These are phyloP conservation scores for Silybum marianum DNA, from an alignment of 129 eudicot species.

Conservation along the genomic window DNA sequence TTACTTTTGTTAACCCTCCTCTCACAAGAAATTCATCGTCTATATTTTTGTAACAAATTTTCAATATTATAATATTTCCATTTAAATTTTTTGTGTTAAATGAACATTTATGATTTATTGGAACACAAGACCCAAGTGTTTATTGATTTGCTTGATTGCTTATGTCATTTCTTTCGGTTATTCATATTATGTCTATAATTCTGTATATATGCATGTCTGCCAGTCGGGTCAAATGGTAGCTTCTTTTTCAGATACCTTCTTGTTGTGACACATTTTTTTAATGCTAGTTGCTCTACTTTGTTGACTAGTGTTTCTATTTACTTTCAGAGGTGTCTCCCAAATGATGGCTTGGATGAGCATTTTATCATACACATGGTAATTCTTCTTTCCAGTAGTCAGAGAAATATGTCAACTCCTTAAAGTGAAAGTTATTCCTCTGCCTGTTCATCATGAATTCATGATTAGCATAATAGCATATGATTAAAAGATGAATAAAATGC, in stretches of 20 bases:
- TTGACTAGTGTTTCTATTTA: slow-evolving; percentile 18
- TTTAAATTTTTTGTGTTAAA: background rate
- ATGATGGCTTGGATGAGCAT: slow-evolving; percentile 84
- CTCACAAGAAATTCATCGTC: too few species aligned
- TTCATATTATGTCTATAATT: background rate
- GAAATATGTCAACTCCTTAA: background rate
- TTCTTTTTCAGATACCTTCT: too few species aligned
- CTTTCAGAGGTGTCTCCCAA: slow-evolving; percentile 87
- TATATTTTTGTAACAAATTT: too few species aligned
- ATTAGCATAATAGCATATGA: too few species aligned
- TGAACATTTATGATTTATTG: background rate
- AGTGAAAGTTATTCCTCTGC: background rate
- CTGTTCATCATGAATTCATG: background rate
- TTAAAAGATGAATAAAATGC: too few species aligned
- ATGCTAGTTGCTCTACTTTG: background rate
- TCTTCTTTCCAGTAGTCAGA: background rate
- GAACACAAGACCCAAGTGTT: background rate
- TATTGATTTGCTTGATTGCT: background rate
- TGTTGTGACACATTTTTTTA: too few species aligned
- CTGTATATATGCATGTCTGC: too few species aligned
- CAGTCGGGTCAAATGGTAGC: too few species aligned
- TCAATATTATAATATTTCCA: too few species aligned
- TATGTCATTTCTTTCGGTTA: background rate
- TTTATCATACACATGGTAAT: slow-evolving; percentile 86
- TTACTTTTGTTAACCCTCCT: background rate